Base-by-base conservation (phyloP, 2,329 filamentous ascomycete species). In the Mycosphaerella arachidis region DNA sequence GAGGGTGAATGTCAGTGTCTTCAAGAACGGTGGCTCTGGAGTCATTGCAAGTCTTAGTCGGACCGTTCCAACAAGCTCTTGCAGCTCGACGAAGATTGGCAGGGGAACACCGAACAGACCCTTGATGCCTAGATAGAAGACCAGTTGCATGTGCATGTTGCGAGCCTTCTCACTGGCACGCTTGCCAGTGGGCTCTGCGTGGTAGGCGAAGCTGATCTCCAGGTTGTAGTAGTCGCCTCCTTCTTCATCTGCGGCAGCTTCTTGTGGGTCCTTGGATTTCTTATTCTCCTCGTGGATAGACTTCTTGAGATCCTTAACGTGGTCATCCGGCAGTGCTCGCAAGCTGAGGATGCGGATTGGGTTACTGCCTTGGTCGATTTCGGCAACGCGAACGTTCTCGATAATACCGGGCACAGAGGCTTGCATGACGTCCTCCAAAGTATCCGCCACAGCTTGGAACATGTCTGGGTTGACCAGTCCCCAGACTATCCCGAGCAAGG, bases 71-170 rank as follows among this genome's bases (percentile, higher is more conserved):
- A 97, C 89, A n/a, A 97, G 80, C 18, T 91, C 88, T 66, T 90
- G 86, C n/a, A 97, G 80, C 74, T 97, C 92, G 58, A 96, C 91
- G 71, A 88, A 95, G 53, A 96, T 89, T 0, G 91, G 92, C 20
- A 96, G 80, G 0, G 92, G 92, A 0, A 96, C 87, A 30, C 92
- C 92, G 67, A 97, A 94, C 5, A 97, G 80, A 0, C 92, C 92
- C 71, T 90, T 91, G 71, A 96, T 79, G 59, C 94, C 94, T 1
- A 97, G 83, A 66, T 97, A 97, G 74, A 99, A 97, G 8, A 97
- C 85, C 13, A 97, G 77, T 69, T 95, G 89, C 91, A 97, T 96
- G 70, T 96, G 92, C 91, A 97, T 96, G 73, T 97, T 97, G 66
- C 89, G 85, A 6, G 92, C 91, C 75, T 92, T 70, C 50, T 90